Evolutionary conservation across 768 basidiomycete species (phyloP), one percentile per base, ranked within the genome.

Genomic region (Lactarius akahatsu): DNA sequence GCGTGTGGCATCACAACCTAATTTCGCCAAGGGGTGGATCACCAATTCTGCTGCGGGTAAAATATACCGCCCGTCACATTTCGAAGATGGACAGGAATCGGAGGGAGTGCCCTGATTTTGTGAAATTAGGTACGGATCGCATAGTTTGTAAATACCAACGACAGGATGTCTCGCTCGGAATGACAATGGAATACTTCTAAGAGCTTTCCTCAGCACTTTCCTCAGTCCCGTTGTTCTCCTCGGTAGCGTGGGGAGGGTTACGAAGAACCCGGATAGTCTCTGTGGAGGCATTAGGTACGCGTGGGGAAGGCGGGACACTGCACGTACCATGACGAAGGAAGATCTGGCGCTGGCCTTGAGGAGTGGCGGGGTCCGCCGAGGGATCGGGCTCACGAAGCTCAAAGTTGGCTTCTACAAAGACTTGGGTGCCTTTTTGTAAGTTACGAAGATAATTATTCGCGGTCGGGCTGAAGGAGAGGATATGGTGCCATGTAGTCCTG

Each of bases 321-420:
- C 20, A 68, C 83, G 47, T 67, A 91, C 93, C 91, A 69, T 94
- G 92, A 73, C 85, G 81, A 47, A 94, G 80, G 77, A 92, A 89
- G 62, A 94, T 89, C 74, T 93, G 91, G 38, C 90, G 86, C 73
- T 92, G 91, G 1, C 86, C 89, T 62, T 86, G 81, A 36, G 87
- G 84, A 0, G 89, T 84, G 59, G 82, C 77, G 2, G 90, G 81
- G 60, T 92, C 90, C 15, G 90, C 85, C 45, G 78, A 80, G 7
- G 81, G 76, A 47, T 89, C 88, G 10, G 91, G 84, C 65, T 93
- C 90, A 45, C 87, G 84, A 28, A 94, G 75, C 75, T 93, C 91
- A 67, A 83, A 93, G 70, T 79, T 81, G 34, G 92, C 87, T 75
- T 96, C 93, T 41, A 91, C 92, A 67, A 86, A 94, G 20, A 96